Base-by-base conservation (phyloP, 2,329 filamentous ascomycete genomes). In the Monosporascus ibericus region DNA sequence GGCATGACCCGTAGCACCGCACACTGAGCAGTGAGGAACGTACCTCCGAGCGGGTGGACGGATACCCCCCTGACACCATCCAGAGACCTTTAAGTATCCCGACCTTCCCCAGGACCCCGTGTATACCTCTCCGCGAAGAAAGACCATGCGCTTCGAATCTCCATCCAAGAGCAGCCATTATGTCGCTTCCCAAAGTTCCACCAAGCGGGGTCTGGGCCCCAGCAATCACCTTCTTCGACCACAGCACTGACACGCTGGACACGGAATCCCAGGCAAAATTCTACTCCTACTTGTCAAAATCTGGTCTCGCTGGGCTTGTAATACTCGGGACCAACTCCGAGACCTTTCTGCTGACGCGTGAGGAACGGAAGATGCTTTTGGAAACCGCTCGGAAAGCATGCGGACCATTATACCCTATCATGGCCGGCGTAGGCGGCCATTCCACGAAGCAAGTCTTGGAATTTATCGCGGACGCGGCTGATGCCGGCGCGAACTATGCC, bases 391-490 rank as follows among this genome's bases (percentile, higher is more conserved):
- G 81, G 37, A 56, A 66, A 36, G 75, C 78, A 20, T 75, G 79
- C 14, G 77, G 77, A 0, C 72, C 75, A 1, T 68, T 69, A 22
- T 82, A 73, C 61, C 81, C 81, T 27, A 73, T 86, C 63, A 84
- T 85, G 73, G 81, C 80, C 3, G 85, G 85, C 36, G 80, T 83
- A 6, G 77, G 82, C 18, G 82, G 79, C 1, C 84, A 87, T 66
- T 85, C 81, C 17, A 86, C 81, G 2, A 76, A 76, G 56, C 84
- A 87, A 67, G 80, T 81, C 3, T 72, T 85, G 1, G 78, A 85
- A 63, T 78, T 77, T 54, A 75, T 84, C 50, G 61, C 65, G 27
- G 84, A 87, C 61, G 84, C 84, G 1, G 71, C 73, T 20, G 73
- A 72, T 1, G 84, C 82, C 0, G 84, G 83, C n/a, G 82, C 82